Evolutionary conservation across 495 filamentous ascomycete genomes (phyloP).

Genomic region (Ascodesmis nigricans): DNA sequence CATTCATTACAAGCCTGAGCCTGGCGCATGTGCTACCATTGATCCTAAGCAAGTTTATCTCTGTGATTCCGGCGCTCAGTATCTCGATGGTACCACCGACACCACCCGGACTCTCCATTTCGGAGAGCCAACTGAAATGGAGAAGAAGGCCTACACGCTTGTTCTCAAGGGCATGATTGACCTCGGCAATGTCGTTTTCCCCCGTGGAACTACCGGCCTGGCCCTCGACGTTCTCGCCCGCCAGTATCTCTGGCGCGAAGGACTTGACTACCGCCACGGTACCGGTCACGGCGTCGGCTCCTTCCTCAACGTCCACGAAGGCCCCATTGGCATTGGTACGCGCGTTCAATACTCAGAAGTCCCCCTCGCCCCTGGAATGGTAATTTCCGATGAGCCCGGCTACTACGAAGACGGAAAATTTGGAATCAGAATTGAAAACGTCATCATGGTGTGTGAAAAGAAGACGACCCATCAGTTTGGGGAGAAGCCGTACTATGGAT

Average conservation of each 20-base stretch:
- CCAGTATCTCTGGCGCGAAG: conserved; percentile 79
- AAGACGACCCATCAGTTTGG: conserved; percentile 73
- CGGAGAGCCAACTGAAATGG: conserved; percentile 58
- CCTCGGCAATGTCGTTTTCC: conserved; percentile 70
- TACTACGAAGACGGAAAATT: conserved; percentile 97
- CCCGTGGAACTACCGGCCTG: conserved; percentile 85
- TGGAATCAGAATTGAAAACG: conserved; percentile 93
- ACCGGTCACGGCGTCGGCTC: conserved; percentile 94
- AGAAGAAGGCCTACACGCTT: conserved; percentile 81
- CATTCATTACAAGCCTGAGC: conserved; percentile 91
- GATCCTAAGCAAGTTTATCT: conserved; percentile 80
- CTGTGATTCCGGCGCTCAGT: conserved; percentile 93
- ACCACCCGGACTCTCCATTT: conserved; percentile 90
- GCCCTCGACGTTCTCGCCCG: conserved; percentile 75
- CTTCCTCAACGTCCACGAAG: conserved; percentile 89
- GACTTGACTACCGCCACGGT: conserved; percentile 87
- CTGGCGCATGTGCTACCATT: conserved; percentile 57
- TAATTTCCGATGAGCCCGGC: conserved; percentile 85
- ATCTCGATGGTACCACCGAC: conserved; percentile 88
- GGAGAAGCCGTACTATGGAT: conserved; percentile 80
- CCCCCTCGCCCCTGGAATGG: conserved; percentile 69
- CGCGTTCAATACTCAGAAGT: conserved; percentile 82
- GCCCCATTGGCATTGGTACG: conserved; percentile 88
- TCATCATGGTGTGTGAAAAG: conserved; percentile 72
- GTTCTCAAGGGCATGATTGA: conserved; percentile 93